These are phyloP conservation scores for Viola odorata DNA, from an alignment of 345 rosid species.

Conservation along the genomic window DNA sequence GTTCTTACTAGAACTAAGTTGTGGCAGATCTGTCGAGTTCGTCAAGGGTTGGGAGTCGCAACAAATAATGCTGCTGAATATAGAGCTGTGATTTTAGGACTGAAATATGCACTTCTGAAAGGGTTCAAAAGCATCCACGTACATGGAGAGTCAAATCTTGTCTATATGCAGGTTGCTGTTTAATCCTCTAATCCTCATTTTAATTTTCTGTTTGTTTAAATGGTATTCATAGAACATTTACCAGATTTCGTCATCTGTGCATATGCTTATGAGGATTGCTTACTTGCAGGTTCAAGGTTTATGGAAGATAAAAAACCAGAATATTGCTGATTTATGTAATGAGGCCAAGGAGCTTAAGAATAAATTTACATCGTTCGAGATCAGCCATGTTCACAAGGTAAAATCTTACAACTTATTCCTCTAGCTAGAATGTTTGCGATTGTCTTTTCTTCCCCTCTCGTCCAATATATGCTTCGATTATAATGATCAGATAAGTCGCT, in stretches of 20 bases:
- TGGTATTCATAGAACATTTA: too few relatives aligned
- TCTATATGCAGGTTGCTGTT: conserved; percentile 64
- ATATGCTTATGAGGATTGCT: conserved; percentile 1
- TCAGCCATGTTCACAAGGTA: conserved; percentile 68
- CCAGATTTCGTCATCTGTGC: neutral
- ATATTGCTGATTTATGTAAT: conserved; percentile 56
- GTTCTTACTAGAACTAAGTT: conserved; percentile 2
- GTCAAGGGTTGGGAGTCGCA: conserved; percentile 74
- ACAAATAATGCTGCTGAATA: conserved; percentile 90
- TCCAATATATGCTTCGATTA: neutral
- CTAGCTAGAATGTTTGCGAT: too few relatives aligned
- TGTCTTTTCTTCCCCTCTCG: too few relatives aligned
- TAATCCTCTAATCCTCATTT: neutral
- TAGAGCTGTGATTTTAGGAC: conserved; percentile 63
- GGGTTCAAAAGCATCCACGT: conserved; percentile 53
- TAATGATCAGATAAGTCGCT: too few relatives aligned
- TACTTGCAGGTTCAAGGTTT: conserved; percentile 54
- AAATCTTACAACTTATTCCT: conserved; percentile 6
- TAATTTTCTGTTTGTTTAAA: neutral
- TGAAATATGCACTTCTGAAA: conserved; percentile 57
- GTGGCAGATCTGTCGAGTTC: conserved; percentile 37
- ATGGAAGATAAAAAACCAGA: conserved; percentile 65
- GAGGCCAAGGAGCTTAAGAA: conserved; percentile 65
- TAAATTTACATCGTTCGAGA: conserved; percentile 56
- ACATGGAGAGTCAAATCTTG: conserved; percentile 78